Evolutionary conservation across 2,329 filamentous ascomycete genomes (phyloP), one percentile per base, ranked within the genome.

Genomic region (Fusarium sp.): DNA sequence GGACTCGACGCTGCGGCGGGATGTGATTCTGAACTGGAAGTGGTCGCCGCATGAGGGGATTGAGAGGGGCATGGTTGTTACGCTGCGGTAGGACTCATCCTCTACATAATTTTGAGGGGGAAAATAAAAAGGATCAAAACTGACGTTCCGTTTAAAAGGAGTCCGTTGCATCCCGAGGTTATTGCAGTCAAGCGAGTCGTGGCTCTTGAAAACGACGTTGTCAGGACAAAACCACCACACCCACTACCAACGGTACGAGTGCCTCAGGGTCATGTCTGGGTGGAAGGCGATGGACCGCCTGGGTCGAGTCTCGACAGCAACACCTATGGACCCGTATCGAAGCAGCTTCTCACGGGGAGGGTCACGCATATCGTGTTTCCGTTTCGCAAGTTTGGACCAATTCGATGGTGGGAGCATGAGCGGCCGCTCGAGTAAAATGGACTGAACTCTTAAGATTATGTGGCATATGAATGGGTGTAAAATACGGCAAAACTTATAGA

Each of bases 211-310:
- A 93, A 94, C 9, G 95, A 98, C 76, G 83, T 87, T 1, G 88
- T 98, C 29, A 84, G 82, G 60, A 91, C 91, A 40, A 84, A 87
- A 62, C 79, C 83, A 58, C 89, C 89, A 16, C 91, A 89, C 76
- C 84, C 87, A 8, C 78, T 84, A 14, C 72, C 81, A 1, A 83
- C 79, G 8, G 82, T 91, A 49, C 85, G 86, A 67, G 87, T 99
- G 20, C 95, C 94, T 5, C 85, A 85, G 67, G 93, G 93, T 16
- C 94, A 98, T 81, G 85, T 98, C 27, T 99, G 96, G 96, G 89
- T 99, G 1, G 95, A 98, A 78, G 96, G 96, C 1, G 96, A 99
- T 77, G 93, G 91, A 11, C 86, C 87, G 74, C 86, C 87, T 73
- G 85, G 86, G 55, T 87, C 87, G 73, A 93, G 88, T 60, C 79